These are phyloP conservation scores for Astrothelium macrocarpum DNA, from an alignment of 495 filamentous ascomycete genomes.

Conservation along the genomic window DNA sequence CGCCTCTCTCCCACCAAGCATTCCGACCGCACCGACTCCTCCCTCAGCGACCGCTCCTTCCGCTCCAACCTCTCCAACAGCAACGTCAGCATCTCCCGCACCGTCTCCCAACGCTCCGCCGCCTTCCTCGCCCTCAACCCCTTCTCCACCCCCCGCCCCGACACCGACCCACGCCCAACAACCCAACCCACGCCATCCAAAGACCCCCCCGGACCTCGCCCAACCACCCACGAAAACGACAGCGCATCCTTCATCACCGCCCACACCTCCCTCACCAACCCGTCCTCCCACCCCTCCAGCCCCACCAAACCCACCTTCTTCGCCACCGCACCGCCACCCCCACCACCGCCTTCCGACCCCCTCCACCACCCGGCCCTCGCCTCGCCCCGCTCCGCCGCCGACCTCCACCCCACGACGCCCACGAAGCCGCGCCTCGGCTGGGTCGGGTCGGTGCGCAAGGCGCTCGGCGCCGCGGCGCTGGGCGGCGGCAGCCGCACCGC, in stretches of 20 bases:
- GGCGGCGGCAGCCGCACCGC: slow-evolving; percentile 12
- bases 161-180: slow-evolving; percentile 16
- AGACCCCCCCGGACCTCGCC: slow-evolving; percentile 4
- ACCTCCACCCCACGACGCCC: slow-evolving; percentile 20
- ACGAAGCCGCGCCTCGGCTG: slow-evolving; percentile 11
- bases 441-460: slow-evolving; percentile 1
- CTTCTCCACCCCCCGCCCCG: slow-evolving; percentile 11
- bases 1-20: slow-evolving; percentile 40
- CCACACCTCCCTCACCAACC: slow-evolving; percentile 47
- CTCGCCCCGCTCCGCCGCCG: slow-evolving; percentile 27
- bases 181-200: slow-evolving; percentile 3
- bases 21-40: slow-evolving; percentile 46
- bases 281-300: slow-evolving; percentile 48
- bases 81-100: slow-evolving; percentile 6
- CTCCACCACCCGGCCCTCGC: slow-evolving; percentile 56
- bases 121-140: slow-evolving; percentile 7
- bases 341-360: not conserved
- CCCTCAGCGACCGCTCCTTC: slow-evolving; percentile 43
- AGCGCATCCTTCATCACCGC: slow-evolving; percentile 62
- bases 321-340: slow-evolving; percentile 4
- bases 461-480: not conserved
- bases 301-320: slow-evolving; percentile 24
- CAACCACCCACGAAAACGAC: slow-evolving; percentile 17
- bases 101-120: slow-evolving; percentile 13
- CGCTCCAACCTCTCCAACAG: slow-evolving; percentile 29